Base-by-base conservation (phyloP, 495 filamentous ascomycete species). In the Echria macrotheca region DNA sequence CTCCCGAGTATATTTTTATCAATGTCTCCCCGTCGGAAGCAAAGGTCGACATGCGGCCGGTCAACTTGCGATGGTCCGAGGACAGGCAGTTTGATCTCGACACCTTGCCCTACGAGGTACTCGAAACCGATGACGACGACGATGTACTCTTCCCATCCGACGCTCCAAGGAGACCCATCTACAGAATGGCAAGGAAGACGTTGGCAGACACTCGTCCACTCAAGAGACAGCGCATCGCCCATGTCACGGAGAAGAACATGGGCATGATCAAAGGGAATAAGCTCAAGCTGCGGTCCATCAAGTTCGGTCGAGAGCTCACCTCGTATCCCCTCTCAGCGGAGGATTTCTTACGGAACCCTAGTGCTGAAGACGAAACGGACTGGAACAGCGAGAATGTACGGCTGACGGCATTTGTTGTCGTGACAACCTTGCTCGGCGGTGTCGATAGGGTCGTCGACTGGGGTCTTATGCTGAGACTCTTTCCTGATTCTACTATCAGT, bases 351-450 rank as follows among this genome's bases (percentile, higher is more conserved):
- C 65, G 58, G 21, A 52, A 37, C 23, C 59, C 55, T 3, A 39
- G 45, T 1, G 55, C 57, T 5, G 58, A 61, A n/a, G 64, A 63
- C 4, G 64, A 64, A 4, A 46, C 67, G 14, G 67, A 70, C 12
- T 66, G 67, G 44, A 68, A 52, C 25, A 63, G 64, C 28, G 72
- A 73, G 44, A 67, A 69, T 24, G 59, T 66, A 5, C 69, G 87
- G 23, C 70, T 87, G 53, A 72, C 81, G 39, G 81, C 85, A n/a
- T 82, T 93, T 23, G 76, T 86, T 32, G 85, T 85, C 19, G 72
- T 91, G 17, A 80, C 82, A 21, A 82, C 80, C 4, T 64, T 96
- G 32, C 75, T 86, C 15, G 88, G 91, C 15, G 91, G 89, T 4
- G 57, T 82, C 8, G 81, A 87, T 33, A 73, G 72, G 40, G 65